These are phyloP conservation scores for Akanthomyces dipterigenus DNA, from an alignment of 2,329 filamentous ascomycete genomes.

Conservation along the genomic window DNA sequence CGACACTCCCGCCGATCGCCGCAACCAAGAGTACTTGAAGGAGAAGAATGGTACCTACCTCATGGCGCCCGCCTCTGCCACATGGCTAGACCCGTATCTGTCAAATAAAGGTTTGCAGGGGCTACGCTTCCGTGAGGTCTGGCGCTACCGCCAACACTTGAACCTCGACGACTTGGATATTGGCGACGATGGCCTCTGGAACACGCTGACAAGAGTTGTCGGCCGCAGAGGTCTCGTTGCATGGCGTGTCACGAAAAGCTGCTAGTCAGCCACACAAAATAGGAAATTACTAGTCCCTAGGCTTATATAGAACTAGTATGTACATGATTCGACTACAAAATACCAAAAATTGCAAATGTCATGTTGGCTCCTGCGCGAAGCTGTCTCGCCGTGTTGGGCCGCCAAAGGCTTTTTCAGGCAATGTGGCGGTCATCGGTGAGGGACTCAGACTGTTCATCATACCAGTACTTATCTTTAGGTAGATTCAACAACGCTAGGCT, in stretches of 20 bases:
- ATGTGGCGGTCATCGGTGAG: not conserved
- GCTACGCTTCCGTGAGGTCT: slow-evolving; percentile 61
- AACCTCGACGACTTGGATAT: slow-evolving; percentile 79
- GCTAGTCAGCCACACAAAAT: slow-evolving; percentile 19
- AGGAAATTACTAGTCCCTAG: not conserved
- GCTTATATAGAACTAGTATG: slow-evolving; percentile 8
- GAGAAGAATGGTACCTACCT: slow-evolving; percentile 60
- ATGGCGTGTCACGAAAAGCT: slow-evolving; percentile 61
- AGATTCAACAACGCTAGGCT: too few relatives aligned
- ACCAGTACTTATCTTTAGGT: too few relatives aligned
- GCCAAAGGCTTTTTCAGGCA: not conserved
- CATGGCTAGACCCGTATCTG: slow-evolving; percentile 60
- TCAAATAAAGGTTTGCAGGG: slow-evolving; percentile 52
- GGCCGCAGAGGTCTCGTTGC: slow-evolving; percentile 54
- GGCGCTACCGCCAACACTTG: slow-evolving; percentile 60
- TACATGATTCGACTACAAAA: not conserved
- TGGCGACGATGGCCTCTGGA: slow-evolving; percentile 67
- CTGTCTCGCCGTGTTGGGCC: not conserved
- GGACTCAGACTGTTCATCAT: not conserved
- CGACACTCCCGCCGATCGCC: slow-evolving; percentile 49
- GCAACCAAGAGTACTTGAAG: slow-evolving; percentile 50
- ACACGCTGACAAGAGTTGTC: slow-evolving; percentile 61
- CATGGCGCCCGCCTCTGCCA: slow-evolving; percentile 66
- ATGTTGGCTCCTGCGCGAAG: not conserved
- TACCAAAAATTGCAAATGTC: slow-evolving; percentile 1